These are phyloP conservation scores for Claviceps cyperi DNA, from an alignment of 2,329 filamentous ascomycete species.

Conservation along the genomic window DNA sequence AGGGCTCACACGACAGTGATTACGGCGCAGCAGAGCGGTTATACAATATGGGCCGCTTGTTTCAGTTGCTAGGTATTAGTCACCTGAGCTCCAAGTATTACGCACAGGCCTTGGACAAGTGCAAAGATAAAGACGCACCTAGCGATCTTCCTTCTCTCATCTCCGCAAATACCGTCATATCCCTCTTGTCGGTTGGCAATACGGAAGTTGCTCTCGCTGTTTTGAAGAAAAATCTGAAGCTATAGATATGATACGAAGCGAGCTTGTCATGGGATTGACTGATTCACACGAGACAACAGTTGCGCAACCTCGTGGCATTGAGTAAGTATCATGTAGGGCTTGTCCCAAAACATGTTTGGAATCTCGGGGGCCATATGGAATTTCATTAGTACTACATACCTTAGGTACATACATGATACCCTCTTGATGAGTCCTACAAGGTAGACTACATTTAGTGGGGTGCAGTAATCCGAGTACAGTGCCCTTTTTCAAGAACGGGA, in stretches of 20 bases:
- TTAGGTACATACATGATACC: too few species aligned
- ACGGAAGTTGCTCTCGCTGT: conserved; percentile 14
- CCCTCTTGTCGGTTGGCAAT: conserved; percentile 17
- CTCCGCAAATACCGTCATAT: conserved; percentile 19
- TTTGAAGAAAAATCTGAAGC: conserved; percentile 14
- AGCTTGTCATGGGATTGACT: background rate
- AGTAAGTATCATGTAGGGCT: too few species aligned
- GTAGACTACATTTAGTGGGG: too few species aligned
- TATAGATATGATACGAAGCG: conserved; percentile 7
- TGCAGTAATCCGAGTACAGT: too few species aligned
- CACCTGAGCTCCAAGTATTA: conserved; percentile 60
- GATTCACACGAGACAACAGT: too few species aligned
- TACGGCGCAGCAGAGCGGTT: conserved; percentile 17
- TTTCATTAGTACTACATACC: too few species aligned
- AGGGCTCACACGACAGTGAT: conserved; percentile 2
- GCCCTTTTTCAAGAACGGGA: too few species aligned
- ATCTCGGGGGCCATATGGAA: too few species aligned
- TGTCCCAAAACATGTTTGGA: too few species aligned
- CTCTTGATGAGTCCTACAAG: too few species aligned
- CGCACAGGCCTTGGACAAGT: conserved; percentile 20
- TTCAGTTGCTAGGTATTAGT: conserved; percentile 22
- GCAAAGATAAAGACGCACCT: conserved; percentile 1
- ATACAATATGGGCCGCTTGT: conserved; percentile 24
- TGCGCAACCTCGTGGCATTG: too few species aligned
- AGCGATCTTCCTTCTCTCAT: conserved; percentile 17